Percentiles rank a stretch among this genome's conserved stretches.
Conservation (phyloP, 176 grass and related monocot species). For the Dendrocalamus sinicus region DNA sequence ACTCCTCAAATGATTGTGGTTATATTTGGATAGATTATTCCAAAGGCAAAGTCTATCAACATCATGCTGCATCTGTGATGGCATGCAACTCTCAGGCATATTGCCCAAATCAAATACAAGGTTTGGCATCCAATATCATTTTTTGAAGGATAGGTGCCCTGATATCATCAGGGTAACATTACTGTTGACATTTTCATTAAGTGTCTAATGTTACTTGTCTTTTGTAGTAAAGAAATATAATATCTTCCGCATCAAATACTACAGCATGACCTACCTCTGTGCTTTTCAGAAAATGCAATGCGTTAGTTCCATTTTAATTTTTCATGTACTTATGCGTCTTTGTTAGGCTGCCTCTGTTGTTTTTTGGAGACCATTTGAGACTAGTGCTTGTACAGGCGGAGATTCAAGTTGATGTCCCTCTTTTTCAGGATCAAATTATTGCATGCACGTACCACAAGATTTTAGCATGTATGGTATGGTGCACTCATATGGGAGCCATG, state of each 20-base stretch:
- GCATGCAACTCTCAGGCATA: neutral
- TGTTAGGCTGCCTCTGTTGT: conserved; percentile 6
- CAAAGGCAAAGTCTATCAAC: conserved; percentile 20
- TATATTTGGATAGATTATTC: neutral
- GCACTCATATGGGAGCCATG: conserved; percentile 50
- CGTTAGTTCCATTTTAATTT: conserved; percentile 14
- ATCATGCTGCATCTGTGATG: conserved; percentile 1
- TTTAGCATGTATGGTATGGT: conserved; percentile 43
- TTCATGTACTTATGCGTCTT: neutral
- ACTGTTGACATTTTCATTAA: neutral
- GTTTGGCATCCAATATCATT: neutral
- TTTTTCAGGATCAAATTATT: conserved; percentile 46
- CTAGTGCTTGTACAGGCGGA: conserved; percentile 29
- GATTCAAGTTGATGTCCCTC: conserved; percentile 27
- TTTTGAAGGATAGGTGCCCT: neutral
- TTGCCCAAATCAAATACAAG: conserved; percentile 8
- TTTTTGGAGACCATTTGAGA: conserved; percentile 11
- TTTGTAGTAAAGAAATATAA: conserved; percentile 29
- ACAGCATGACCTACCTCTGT: neutral
- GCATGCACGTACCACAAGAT: conserved; percentile 46
- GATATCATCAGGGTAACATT: neutral
- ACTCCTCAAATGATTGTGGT: neutral
- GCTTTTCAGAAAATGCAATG: neutral
- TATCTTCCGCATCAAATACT: neutral
- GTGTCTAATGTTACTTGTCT: neutral